A percentile compares a stretch with the other conserved stretches of the same genome.
Conservation (phyloP, 2,329 filamentous ascomycete genomes). For the Botrytis tulipae region DNA sequence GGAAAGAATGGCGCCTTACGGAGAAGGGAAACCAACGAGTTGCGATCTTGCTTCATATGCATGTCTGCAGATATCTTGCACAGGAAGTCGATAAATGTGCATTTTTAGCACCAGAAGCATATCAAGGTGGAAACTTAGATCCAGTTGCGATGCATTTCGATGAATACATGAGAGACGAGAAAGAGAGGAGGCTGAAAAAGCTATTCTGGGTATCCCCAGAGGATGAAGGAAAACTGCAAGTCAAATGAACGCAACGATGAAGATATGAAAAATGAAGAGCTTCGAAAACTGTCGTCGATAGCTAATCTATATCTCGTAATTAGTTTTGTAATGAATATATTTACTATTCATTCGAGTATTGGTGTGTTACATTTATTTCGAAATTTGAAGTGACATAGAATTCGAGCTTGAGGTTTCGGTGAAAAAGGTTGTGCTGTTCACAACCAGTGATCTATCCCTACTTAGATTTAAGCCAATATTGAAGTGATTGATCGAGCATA, state of each 20-base stretch:
- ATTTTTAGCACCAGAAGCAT: slow-evolving; percentile 38
- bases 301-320: neutral
- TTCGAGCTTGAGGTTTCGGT: neutral
- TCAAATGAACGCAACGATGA: slow-evolving; percentile 5
- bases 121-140: slow-evolving; percentile 27
- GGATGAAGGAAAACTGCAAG: slow-evolving; percentile 9
- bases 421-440: neutral
- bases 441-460: neutral
- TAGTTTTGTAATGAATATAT: neutral
- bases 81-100: slow-evolving; percentile 37
- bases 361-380: too few species aligned
- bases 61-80: slow-evolving; percentile 42
- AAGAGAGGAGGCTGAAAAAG: slow-evolving; percentile 30
- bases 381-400: neutral
- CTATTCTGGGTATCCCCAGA: slow-evolving; percentile 26
- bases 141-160: slow-evolving; percentile 28
- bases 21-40: slow-evolving; percentile 40
- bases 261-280: neutral
- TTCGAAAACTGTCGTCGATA: neutral
- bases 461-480: neutral
- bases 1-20: slow-evolving; percentile 38
- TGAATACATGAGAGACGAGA: slow-evolving; percentile 28
- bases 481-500: neutral
- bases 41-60: slow-evolving; percentile 40
- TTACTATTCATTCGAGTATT: too few species aligned